Conservation (phyloP, 1,139 yeast species). For the Debaryomycetaceae sp. region DNA sequence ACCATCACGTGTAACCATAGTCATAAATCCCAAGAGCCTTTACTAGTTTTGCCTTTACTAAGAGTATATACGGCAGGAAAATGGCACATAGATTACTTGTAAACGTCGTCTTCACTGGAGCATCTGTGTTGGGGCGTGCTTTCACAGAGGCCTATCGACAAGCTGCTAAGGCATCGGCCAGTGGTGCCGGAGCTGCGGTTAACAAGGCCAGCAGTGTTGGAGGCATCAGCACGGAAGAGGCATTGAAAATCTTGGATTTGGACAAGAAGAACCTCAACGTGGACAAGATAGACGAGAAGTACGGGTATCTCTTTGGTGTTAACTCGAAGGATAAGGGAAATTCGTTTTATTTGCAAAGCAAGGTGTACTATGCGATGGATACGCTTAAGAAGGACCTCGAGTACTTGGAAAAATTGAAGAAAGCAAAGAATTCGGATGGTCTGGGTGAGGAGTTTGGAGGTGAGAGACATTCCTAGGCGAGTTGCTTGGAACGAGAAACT, state of each 20-base stretch:
- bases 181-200: slow-evolving; percentile 50
- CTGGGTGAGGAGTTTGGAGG: neutral
- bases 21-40: neutral
- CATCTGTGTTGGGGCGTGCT: slow-evolving; percentile 93
- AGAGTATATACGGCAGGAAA: neutral
- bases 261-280: slow-evolving; percentile 54
- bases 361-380: slow-evolving; percentile 71
- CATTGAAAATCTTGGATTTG: slow-evolving; percentile 84
- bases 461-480: neutral
- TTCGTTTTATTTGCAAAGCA: slow-evolving; percentile 86
- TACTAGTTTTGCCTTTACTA: neutral
- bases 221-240: slow-evolving; percentile 84
- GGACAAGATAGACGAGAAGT: slow-evolving; percentile 70
- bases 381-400: slow-evolving; percentile 45
- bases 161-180: slow-evolving; percentile 84
- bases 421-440: slow-evolving; percentile 11
- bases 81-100: slow-evolving; percentile 90
- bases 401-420: slow-evolving; percentile 36
- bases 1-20: neutral
- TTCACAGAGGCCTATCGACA: slow-evolving; percentile 96
- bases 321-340: slow-evolving; percentile 94
- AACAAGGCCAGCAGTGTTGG: slow-evolving; percentile 51
- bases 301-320: slow-evolving; percentile 78
- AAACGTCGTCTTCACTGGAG: slow-evolving; percentile 90
- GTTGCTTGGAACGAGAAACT: neutral